Percentiles rank a stretch among this genome's conserved stretches.
phyloP scores from a whole-genome alignment of 345 rosid genomes.

The Kernera saxatilis region DNA sequence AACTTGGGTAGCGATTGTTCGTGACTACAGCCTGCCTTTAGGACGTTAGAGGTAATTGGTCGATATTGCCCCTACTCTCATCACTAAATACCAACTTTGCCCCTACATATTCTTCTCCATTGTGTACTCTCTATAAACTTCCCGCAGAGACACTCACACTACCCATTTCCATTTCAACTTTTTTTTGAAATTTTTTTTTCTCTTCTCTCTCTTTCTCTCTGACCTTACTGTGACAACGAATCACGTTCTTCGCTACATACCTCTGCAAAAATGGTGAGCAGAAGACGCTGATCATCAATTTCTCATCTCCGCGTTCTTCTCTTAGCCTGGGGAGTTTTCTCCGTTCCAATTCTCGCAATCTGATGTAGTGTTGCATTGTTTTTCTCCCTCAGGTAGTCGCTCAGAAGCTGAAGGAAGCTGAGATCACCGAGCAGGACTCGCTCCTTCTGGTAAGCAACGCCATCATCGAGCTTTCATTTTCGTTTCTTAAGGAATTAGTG shows the following conservation, averaged over 20 bases:
- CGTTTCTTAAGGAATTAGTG: background rate
- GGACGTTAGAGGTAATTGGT: background rate
- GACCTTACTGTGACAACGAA: background rate
- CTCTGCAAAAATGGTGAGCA: conserved; percentile 47
- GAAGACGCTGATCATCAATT: conserved; percentile 12
- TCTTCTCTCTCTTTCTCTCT: background rate
- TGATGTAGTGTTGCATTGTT: background rate
- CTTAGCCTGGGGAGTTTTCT: background rate
- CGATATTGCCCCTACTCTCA: background rate
- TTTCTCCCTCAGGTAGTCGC: conserved; percentile 52
- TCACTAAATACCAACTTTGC: background rate
- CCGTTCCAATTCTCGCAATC: background rate
- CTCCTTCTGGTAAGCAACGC: conserved; percentile 71
- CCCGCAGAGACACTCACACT: background rate
- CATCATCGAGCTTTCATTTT: background rate
- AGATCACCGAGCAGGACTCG: conserved; percentile 97
- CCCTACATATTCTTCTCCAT: background rate
- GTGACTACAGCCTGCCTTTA: background rate
- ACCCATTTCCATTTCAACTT: conserved; percentile 26
- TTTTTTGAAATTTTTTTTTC: background rate
- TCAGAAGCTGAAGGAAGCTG: conserved; percentile 84
- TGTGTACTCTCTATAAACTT: background rate
- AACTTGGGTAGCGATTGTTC: background rate
- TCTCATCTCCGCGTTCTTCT: background rate
- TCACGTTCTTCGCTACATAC: conserved; percentile 6